Base-by-base conservation (phyloP, 2,329 filamentous ascomycete genomes). In the Podosphaera fusca region DNA sequence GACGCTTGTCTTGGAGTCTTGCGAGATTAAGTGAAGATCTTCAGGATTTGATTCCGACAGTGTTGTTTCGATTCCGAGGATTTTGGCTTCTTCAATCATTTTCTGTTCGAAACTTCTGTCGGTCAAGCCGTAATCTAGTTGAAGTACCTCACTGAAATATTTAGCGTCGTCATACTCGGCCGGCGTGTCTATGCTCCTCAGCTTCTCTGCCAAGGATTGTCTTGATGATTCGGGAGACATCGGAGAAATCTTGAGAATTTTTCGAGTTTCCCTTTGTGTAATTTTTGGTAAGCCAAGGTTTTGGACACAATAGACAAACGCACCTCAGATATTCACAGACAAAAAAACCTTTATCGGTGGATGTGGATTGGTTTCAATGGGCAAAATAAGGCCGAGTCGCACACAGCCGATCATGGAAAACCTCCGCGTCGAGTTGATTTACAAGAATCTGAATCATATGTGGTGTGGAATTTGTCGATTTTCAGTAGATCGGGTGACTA, bases 121-220 rank as follows among this genome's bases (percentile, higher is more conserved):
- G 7, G 64, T 66, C 54, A 61, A 58, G 3, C 60, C 59, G 34
- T 55, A 50, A 4, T 62, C 60, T 33, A 66, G 58, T 51, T 63
- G 65, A 55, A 68, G 56, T 38, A 68, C 66, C 55, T 67, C 65
- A 40, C 60, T 60, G 14, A 56, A 36, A 55, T 66, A 68, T 29
- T 66, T 61, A 21, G 51, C 57, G 31, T 67, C 63, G 55, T 61
- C 63, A 58, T 60, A 64, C 57, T 67, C 63, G 36, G 55, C 56
- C 30, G 57, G 58, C 9, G 21, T 29, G 29, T 50, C 10, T 12
- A 8, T 42, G 10, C 38, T 14, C 3, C n/a, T 3, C 4, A 42
- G 38, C 5, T 42, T 42, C 38, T 3, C n/a, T 4, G 1, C 5
- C 10, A 12, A 42, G 10, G 38, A 3, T 14, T 12, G 4, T 42